A percentile compares a stretch with the other conserved stretches of the same genome.
Evolutionary conservation across 1,139 yeast genomes (phyloP).

Genomic region (Yamadazyma dendronema): DNA sequence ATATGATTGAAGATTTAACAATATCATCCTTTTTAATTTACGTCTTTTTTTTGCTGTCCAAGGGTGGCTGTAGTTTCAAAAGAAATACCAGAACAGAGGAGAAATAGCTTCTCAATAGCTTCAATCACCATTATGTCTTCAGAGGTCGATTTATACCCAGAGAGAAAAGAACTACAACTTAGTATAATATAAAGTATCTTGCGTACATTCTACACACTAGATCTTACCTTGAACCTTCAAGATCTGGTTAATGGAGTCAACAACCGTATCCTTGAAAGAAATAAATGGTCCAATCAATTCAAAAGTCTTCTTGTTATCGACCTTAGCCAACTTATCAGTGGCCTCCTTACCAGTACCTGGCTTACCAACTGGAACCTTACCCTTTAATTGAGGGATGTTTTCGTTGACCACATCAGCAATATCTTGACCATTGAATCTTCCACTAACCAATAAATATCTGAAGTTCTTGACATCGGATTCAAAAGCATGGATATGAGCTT

Average conservation of each 20-base stretch:
- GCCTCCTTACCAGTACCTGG: slow-evolving; percentile 35
- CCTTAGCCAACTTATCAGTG: slow-evolving; percentile 20
- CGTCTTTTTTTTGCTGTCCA: too few relatives aligned
- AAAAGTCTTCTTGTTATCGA: slow-evolving; percentile 35
- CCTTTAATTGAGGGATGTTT: slow-evolving; percentile 29
- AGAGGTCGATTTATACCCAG: too few relatives aligned
- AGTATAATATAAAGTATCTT: too few relatives aligned
- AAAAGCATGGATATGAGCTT: slow-evolving; percentile 47
- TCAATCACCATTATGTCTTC: too few relatives aligned
- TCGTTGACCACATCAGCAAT: slow-evolving; percentile 31
- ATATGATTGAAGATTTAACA: too few relatives aligned
- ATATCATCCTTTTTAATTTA: too few relatives aligned
- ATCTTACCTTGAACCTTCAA: slow-evolving; percentile 2
- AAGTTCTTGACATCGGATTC: slow-evolving; percentile 25
- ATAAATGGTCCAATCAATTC: slow-evolving; percentile 36
- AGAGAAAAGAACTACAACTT: too few relatives aligned
- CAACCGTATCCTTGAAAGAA: slow-evolving; percentile 34
- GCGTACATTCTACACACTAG: neutral
- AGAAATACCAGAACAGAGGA: too few relatives aligned
- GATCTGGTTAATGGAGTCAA: slow-evolving; percentile 42
- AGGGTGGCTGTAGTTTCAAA: too few relatives aligned
- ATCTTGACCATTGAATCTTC: slow-evolving; percentile 34
- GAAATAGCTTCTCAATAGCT: too few relatives aligned
- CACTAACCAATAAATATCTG: slow-evolving; percentile 39
- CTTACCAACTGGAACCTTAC: slow-evolving; percentile 39